phyloP scores from a whole-genome alignment of 2,329 filamentous ascomycete genomes.

The Pseudogymnoascus sp. region DNA sequence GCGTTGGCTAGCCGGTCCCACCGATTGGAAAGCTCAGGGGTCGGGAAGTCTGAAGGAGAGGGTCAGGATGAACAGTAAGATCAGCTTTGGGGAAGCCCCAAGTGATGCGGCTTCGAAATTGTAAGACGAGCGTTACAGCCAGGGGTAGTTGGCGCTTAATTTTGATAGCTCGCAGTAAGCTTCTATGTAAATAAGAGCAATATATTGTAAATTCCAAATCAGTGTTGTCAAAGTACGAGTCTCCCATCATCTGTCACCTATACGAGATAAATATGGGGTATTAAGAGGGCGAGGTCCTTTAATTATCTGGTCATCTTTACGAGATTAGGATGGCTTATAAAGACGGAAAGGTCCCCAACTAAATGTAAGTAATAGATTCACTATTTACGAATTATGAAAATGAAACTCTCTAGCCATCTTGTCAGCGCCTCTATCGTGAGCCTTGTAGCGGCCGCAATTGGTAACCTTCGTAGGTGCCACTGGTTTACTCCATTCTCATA shows the following conservation, averaged over 20 bases:
- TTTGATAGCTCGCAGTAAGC: neutral
- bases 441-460: neutral
- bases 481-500: neutral
- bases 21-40: neutral
- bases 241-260: neutral
- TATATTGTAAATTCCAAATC: neutral
- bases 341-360: neutral
- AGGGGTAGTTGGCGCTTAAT: neutral
- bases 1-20: constrained; percentile 20
- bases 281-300: neutral
- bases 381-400: neutral
- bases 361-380: neutral
- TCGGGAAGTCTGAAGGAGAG: neutral
- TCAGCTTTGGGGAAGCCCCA: neutral
- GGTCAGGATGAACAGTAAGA: neutral
- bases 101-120: constrained; percentile 3
- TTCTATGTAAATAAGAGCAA: neutral
- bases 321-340: neutral
- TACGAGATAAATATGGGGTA: neutral
- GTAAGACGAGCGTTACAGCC: neutral
- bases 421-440: neutral
- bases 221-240: neutral
- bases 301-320: neutral
- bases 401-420: neutral
- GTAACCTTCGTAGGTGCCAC: neutral